phyloP scores from a whole-genome alignment of 116 monocot species.

The Posidonia oceanica region DNA sequence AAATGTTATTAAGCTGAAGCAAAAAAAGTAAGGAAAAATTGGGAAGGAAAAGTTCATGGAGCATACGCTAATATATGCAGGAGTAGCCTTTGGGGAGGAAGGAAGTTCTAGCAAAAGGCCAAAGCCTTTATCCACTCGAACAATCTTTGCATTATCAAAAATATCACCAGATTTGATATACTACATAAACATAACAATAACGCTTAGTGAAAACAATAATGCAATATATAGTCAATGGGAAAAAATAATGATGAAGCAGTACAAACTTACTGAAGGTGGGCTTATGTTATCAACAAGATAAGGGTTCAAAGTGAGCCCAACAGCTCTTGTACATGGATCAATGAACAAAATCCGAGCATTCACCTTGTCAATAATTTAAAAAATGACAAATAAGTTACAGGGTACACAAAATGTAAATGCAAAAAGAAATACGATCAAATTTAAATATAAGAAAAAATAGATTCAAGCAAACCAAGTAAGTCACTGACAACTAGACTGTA shows the following conservation, averaged over 20 bases:
- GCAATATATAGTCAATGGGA: neutral
- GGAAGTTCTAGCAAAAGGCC: constrained; percentile 81
- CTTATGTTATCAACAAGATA: constrained; percentile 41
- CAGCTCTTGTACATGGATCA: constrained; percentile 77
- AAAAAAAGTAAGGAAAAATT: neutral
- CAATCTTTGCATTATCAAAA: constrained; percentile 59
- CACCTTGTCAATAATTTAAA: constrained; percentile 28
- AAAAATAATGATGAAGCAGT: constrained; percentile 5
- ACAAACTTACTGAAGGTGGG: constrained; percentile 58
- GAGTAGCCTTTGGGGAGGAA: constrained; percentile 46
- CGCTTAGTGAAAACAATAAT: neutral
- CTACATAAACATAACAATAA: constrained; percentile 17
- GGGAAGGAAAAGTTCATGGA: neutral
- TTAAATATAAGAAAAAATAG: no score
- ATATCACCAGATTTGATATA: constrained; percentile 77
- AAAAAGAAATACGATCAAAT: no score
- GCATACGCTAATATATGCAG: constrained; percentile 76
- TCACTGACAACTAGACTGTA: no score
- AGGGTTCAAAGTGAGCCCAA: constrained; percentile 75
- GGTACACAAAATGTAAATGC: no score
- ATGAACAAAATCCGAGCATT: constrained; percentile 90
- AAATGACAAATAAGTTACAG: neutral
- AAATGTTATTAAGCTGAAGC: neutral
- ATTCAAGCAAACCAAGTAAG: no score
- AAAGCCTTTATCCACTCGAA: constrained; percentile 61